These are phyloP conservation scores for Candida silvicultrix DNA, from an alignment of 805 yeast genomes.

Conservation along the genomic window DNA sequence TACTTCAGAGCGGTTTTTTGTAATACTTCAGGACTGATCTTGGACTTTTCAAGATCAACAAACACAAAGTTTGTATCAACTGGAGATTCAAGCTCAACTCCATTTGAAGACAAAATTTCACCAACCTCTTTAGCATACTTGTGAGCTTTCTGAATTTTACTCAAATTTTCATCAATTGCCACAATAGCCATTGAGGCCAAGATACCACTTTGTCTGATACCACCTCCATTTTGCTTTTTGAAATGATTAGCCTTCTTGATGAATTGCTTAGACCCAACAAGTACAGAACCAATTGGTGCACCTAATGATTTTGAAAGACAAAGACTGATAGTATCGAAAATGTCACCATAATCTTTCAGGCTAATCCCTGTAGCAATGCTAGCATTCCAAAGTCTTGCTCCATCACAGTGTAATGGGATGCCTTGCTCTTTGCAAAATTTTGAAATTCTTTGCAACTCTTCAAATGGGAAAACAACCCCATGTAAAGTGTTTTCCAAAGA, in stretches of 20 bases:
- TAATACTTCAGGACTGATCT: slow-evolving; percentile 51
- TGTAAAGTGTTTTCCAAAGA: slow-evolving; percentile 86
- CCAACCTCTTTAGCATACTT: slow-evolving; percentile 45
- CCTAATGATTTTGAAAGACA: slow-evolving; percentile 89
- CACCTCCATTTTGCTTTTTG: slow-evolving; percentile 92
- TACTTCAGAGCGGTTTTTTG: slow-evolving; percentile 48
- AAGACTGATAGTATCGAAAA: slow-evolving; percentile 81
- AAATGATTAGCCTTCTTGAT: slow-evolving; percentile 75
- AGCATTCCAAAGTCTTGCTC: slow-evolving; percentile 95
- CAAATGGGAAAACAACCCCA: slow-evolving; percentile 76
- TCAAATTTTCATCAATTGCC: slow-evolving; percentile 66
- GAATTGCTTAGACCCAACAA: slow-evolving; percentile 59
- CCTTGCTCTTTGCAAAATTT: slow-evolving; percentile 58
- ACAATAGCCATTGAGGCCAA: slow-evolving; percentile 71
- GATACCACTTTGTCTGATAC: slow-evolving; percentile 83
- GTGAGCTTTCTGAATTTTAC: slow-evolving; percentile 42
- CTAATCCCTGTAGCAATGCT: slow-evolving; percentile 50
- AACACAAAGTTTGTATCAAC: slow-evolving; percentile 83
- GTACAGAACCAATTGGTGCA: slow-evolving; percentile 88
- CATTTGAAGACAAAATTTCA: slow-evolving; percentile 41
- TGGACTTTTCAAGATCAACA: slow-evolving; percentile 41
- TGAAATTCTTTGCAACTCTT: slow-evolving; percentile 67
- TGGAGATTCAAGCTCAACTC: slow-evolving; percentile 58
- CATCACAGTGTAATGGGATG: slow-evolving; percentile 76
- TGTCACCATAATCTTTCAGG: slow-evolving; percentile 60